Evolutionary conservation across 371 early-diverging fungal genomes (phyloP).

Genomic region (Apophysomyces trapeziformis): DNA sequence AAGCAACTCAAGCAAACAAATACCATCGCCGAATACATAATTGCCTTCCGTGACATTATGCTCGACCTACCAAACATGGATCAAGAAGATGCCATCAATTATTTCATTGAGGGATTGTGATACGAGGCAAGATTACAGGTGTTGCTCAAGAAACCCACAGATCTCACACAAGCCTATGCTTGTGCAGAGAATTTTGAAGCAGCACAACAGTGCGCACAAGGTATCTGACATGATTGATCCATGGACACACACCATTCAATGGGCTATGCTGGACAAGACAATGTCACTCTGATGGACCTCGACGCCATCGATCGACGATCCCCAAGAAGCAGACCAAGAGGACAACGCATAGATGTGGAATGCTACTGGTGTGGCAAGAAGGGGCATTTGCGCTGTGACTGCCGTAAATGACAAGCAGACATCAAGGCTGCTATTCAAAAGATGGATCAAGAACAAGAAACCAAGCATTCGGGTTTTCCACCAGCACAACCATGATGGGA

Average conservation of each 20-base stretch:
- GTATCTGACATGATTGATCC: background rate
- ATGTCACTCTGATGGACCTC: background rate
- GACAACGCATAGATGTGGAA: background rate
- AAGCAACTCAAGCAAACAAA: background rate
- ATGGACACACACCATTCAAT: background rate
- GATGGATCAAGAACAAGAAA: background rate
- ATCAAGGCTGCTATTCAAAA: background rate
- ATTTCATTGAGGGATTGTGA: constrained; percentile 16
- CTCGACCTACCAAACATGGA: constrained; percentile 18
- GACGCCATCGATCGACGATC: background rate
- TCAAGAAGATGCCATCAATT: constrained; percentile 13
- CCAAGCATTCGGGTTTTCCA: background rate
- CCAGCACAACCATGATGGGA: background rate
- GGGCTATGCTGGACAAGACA: background rate
- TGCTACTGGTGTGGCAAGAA: background rate
- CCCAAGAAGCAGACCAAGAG: background rate
- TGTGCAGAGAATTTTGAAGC: background rate
- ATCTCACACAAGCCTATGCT: background rate
- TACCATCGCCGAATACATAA: constrained; percentile 7
- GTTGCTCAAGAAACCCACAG: constrained; percentile 1
- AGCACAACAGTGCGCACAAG: background rate
- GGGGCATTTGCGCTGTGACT: background rate
- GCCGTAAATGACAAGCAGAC: background rate
- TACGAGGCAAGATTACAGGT: constrained; percentile 16
- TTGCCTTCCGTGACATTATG: constrained; percentile 18